A percentile compares a stretch with the other conserved stretches of the same genome.
These are phyloP conservation scores for Sabuloglossum arenarium DNA, from an alignment of 495 filamentous ascomycete species.

Conservation along the genomic window DNA sequence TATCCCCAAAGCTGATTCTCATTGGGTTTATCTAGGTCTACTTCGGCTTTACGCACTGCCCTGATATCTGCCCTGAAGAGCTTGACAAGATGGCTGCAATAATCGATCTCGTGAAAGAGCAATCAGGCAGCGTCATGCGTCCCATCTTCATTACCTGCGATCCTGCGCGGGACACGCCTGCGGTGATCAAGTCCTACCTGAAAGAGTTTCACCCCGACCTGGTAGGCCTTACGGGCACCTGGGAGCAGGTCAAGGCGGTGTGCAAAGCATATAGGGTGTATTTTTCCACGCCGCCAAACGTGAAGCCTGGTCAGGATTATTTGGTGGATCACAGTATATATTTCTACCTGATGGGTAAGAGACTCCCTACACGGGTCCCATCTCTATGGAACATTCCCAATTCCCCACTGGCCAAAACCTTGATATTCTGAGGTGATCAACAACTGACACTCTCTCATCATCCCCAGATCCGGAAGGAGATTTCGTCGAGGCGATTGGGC, in stretches of 20 bases:
- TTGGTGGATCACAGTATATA: conserved; percentile 97
- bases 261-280: conserved; percentile 95
- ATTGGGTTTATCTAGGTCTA: conserved; percentile 40
- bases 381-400: not conserved
- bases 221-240: conserved; percentile 77
- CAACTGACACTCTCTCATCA: not conserved
- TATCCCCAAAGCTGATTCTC: not conserved
- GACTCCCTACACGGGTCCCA: not conserved
- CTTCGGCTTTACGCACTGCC: conserved; percentile 96
- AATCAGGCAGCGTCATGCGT: conserved; percentile 28
- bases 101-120: conserved; percentile 55
- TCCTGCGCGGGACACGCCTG: conserved; percentile 71
- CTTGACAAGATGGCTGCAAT: conserved; percentile 95
- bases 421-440: not conserved
- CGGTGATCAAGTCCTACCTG: conserved; percentile 66
- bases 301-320: conserved; percentile 88
- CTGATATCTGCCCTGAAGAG: conserved; percentile 97
- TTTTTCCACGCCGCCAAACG: conserved; percentile 75
- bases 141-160: conserved; percentile 94
- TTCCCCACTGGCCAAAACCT: not conserved
- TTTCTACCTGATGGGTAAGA: conserved; percentile 88
- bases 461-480: conserved; percentile 75
- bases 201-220: conserved; percentile 81
- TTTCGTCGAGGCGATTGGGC: conserved; percentile 90
- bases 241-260: conserved; percentile 72